Percentiles rank a stretch among this genome's conserved stretches.
phyloP scores from a whole-genome alignment of 2,329 filamentous ascomycete genomes.

The Beauveria rudraprayagi region DNA sequence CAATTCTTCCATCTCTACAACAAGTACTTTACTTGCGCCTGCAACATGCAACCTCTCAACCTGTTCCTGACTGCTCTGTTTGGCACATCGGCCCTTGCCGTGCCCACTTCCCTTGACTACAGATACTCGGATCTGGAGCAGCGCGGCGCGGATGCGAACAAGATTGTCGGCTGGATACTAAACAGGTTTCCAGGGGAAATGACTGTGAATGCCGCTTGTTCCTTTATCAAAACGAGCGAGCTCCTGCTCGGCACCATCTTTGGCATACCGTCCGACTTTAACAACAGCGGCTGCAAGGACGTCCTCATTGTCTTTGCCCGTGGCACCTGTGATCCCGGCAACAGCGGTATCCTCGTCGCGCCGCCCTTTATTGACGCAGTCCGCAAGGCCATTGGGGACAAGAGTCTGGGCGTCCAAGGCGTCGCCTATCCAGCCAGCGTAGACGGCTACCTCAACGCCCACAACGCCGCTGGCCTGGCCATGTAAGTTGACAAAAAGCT shows the following conservation, averaged over 20 bases:
- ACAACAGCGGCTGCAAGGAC: conserved; percentile 18
- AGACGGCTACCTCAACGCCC: conserved; percentile 19
- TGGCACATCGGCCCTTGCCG: neutral
- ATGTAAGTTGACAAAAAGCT: conserved; percentile 15
- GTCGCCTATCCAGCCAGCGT: conserved; percentile 22
- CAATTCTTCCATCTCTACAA: too few species aligned
- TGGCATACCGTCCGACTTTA: conserved; percentile 12
- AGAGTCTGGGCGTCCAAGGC: conserved; percentile 19
- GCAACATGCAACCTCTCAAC: neutral
- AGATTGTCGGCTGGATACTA: neutral
- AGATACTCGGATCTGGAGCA: neutral
- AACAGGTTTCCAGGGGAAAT: conserved; percentile 14
- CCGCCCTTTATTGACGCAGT: conserved; percentile 21
- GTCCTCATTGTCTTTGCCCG: conserved; percentile 23
- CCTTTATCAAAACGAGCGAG: conserved; percentile 12
- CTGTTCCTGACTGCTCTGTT: conserved; percentile 5
- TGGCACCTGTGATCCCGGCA: conserved; percentile 23
- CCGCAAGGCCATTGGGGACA: conserved; percentile 6
- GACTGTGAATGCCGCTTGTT: conserved; percentile 13
- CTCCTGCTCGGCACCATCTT: conserved; percentile 12
- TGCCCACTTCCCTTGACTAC: neutral
- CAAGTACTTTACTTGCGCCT: neutral
- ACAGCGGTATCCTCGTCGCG: conserved; percentile 21
- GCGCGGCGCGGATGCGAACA: conserved; percentile 6
- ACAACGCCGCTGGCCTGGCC: conserved; percentile 15